Evolutionary conservation across 2,329 filamentous ascomycete species (phyloP).

Genomic region (Fusarium nodosum): DNA sequence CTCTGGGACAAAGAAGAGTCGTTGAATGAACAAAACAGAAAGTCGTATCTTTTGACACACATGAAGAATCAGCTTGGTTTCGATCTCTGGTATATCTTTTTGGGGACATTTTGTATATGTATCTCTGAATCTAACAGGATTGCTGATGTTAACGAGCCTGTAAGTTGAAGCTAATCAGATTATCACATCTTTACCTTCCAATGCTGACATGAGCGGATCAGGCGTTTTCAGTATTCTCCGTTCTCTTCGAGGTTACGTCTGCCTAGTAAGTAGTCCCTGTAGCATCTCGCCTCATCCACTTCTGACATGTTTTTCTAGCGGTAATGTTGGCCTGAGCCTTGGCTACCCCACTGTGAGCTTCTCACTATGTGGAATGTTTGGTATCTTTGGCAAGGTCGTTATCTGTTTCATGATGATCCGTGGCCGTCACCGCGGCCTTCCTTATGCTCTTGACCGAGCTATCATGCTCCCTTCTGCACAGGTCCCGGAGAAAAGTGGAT

Average conservation of each 20-base stretch:
- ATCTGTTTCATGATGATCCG: conserved; percentile 3
- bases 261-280: conserved; percentile 47
- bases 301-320: neutral
- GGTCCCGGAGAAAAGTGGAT: neutral
- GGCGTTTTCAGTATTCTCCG: conserved; percentile 49
- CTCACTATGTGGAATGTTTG: neutral
- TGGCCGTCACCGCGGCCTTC: neutral
- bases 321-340: conserved; percentile 1
- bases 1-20: conserved; percentile 60
- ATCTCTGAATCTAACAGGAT: conserved; percentile 46
- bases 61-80: conserved; percentile 49
- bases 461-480: neutral
- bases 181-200: accelerated
- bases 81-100: conserved; percentile 58
- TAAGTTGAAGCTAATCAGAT: neutral
- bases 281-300: accelerated
- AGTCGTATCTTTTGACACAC: conserved; percentile 51
- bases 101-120: conserved; percentile 55
- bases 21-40: conserved; percentile 46
- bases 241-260: conserved; percentile 53
- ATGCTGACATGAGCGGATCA: neutral
- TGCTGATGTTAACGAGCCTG: conserved; percentile 42
- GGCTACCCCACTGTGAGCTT: neutral
- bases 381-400: neutral
- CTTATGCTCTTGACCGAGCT: neutral